phyloP scores from a whole-genome alignment of 2,329 filamentous ascomycete genomes.

The Penicillium hesseltinei region DNA sequence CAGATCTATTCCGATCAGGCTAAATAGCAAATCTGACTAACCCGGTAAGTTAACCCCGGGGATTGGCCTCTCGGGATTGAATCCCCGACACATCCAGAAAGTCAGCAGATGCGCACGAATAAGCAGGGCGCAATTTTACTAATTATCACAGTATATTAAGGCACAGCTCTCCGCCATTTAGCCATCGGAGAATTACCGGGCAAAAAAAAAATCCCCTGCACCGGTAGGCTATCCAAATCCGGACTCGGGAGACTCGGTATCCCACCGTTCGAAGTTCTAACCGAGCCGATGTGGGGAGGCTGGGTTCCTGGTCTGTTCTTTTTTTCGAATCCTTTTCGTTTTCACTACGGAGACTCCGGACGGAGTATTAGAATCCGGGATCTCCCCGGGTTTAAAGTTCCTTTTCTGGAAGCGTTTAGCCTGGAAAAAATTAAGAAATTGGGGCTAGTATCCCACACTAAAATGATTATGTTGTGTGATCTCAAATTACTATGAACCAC shows the following conservation, averaged over 20 bases:
- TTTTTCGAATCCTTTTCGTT: constrained; percentile 1
- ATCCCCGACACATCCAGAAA: not conserved
- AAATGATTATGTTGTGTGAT: not conserved
- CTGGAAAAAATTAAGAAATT: not conserved
- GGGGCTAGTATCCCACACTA: not conserved
- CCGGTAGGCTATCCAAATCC: constrained; percentile 4
- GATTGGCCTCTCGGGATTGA: not conserved
- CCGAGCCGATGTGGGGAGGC: constrained; percentile 14
- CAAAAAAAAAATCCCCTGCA: constrained; percentile 4
- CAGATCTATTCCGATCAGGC: not conserved
- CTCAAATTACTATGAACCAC: not conserved
- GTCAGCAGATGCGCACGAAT: not conserved
- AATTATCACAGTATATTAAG: not conserved
- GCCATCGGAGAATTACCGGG: constrained; percentile 2
- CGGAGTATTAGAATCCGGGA: not conserved
- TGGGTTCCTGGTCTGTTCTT: constrained; percentile 4
- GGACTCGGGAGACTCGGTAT: constrained; percentile 12
- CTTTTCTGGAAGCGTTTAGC: not conserved
- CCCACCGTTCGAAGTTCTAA: constrained; percentile 1
- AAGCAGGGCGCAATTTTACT: not conserved
- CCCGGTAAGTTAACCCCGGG: not conserved
- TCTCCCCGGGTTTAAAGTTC: not conserved
- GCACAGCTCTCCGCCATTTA: not conserved
- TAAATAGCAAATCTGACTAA: not conserved
- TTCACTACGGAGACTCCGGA: not conserved